A percentile compares a stretch with the other conserved stretches of the same genome.
These are phyloP conservation scores for Aureobasidium vineae DNA, from an alignment of 2,329 filamentous ascomycete species.

Conservation along the genomic window DNA sequence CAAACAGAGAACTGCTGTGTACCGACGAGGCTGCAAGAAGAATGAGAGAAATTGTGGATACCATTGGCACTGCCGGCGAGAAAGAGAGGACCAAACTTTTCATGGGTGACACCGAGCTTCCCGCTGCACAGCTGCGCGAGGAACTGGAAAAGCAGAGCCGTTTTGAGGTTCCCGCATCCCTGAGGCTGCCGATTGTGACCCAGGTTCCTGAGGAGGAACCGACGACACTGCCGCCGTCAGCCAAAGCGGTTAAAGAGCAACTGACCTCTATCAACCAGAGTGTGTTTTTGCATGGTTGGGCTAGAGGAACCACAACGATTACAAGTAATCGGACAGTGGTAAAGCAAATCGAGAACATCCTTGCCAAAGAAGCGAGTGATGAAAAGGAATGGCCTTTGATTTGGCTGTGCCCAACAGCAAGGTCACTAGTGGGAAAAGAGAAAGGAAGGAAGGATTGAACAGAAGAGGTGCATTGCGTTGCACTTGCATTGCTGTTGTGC, in stretches of 20 bases:
- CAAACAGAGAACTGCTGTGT: conserved; percentile 59
- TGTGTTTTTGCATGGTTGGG: conserved; percentile 73
- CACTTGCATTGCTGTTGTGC: neutral
- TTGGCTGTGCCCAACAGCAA: conserved; percentile 63
- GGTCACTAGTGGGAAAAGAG: conserved; percentile 67
- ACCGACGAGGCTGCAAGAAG: conserved; percentile 63
- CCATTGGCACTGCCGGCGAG: conserved; percentile 62
- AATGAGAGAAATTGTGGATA: conserved; percentile 65
- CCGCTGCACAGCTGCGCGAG: neutral
- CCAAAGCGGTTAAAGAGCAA: conserved; percentile 46
- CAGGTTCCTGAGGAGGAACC: conserved; percentile 28
- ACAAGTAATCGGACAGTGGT: conserved; percentile 68
- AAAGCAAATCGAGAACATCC: conserved; percentile 60
- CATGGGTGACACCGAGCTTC: conserved; percentile 45
- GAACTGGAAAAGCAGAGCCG: neutral
- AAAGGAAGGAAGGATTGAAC: conserved; percentile 39
- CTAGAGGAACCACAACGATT: conserved; percentile 60
- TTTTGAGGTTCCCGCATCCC: neutral
- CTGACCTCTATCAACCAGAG: conserved; percentile 65
- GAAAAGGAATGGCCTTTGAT: conserved; percentile 58
- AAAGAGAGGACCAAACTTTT: conserved; percentile 59
- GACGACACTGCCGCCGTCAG: conserved; percentile 47
- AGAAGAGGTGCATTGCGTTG: neutral
- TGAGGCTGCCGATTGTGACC: conserved; percentile 58
- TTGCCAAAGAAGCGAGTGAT: conserved; percentile 53